Evolutionary conservation across 495 filamentous ascomycete species (phyloP).

Genomic region (Podospora anserina): DNA sequence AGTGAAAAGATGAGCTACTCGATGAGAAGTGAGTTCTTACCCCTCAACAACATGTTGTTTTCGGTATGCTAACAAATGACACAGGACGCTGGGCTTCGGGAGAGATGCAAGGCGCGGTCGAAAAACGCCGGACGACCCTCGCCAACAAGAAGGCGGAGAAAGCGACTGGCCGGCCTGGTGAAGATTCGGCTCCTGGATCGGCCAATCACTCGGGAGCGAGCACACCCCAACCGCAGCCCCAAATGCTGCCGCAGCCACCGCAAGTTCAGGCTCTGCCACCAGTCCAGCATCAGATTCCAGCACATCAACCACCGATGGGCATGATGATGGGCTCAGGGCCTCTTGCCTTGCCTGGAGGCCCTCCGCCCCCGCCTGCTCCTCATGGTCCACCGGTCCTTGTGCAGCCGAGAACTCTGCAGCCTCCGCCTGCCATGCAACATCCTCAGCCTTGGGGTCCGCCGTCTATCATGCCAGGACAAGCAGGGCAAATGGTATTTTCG

Average conservation of each 20-base stretch:
- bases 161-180: slow-evolving; percentile 13
- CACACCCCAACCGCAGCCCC: slow-evolving; percentile 13
- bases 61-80: slow-evolving; percentile 23
- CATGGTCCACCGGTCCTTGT: not conserved
- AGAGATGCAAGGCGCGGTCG: slow-evolving; percentile 48
- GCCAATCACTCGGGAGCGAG: slow-evolving; percentile 11
- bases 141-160: slow-evolving; percentile 47
- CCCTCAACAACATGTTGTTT: not conserved
- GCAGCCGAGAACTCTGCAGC: not conserved
- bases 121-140: slow-evolving; percentile 48
- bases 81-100: slow-evolving; percentile 50
- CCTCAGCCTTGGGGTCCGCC: not conserved
- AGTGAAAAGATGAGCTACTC: slow-evolving; percentile 52
- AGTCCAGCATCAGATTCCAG: slow-evolving; percentile 9
- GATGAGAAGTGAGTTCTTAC: slow-evolving; percentile 44
- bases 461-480: not conserved
- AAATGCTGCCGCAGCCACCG: not conserved
- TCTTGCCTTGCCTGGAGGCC: slow-evolving; percentile 4
- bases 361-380: not conserved
- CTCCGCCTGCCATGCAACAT: slow-evolving; percentile 1
- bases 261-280: slow-evolving; percentile 6
- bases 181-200: slow-evolving; percentile 1
- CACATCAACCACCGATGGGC: slow-evolving; percentile 10
- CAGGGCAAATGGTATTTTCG: slow-evolving; percentile 7
- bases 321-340: not conserved